Evolutionary conservation across 148 eudicot species (phyloP).

Genomic region (Cornus kousa): DNA sequence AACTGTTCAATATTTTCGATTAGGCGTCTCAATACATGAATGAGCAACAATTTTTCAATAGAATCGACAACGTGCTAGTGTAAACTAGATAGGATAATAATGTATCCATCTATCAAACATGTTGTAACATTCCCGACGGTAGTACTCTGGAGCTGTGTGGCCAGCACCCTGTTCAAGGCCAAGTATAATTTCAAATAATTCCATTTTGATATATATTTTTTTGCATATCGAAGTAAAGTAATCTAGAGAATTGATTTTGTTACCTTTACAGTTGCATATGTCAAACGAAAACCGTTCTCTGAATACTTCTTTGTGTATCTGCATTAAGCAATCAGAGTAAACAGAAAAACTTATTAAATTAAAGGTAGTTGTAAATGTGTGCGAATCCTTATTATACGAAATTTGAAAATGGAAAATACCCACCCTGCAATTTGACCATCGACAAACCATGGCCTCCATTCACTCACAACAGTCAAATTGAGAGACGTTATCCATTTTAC

Average conservation of each 20-base stretch:
- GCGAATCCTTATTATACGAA: no score
- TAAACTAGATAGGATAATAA: slow-evolving; percentile 25
- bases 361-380: no score
- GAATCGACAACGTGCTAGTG: neutral
- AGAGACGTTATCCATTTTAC: slow-evolving; percentile 28
- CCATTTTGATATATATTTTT: no score
- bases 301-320: slow-evolving; percentile 19
- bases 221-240: neutral
- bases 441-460: slow-evolving; percentile 18
- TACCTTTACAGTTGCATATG: slow-evolving; percentile 28
- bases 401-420: neutral
- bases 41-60: no score
- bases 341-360: neutral
- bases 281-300: slow-evolving; percentile 10
- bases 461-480: neutral
- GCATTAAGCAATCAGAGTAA: neutral
- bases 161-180: slow-evolving; percentile 44
- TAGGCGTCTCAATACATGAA: no score
- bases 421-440: slow-evolving; percentile 16
- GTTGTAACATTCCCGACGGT: slow-evolving; percentile 43
- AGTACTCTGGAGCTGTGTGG: slow-evolving; percentile 58
- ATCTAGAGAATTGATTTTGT: neutral
- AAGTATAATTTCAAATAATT: no score
- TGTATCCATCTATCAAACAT: slow-evolving; percentile 55
- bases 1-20: no score